Evolutionary conservation across 192 early-diverging fungal species (phyloP), one percentile per base, ranked within the genome.

Genomic region (Endogone sp.): DNA sequence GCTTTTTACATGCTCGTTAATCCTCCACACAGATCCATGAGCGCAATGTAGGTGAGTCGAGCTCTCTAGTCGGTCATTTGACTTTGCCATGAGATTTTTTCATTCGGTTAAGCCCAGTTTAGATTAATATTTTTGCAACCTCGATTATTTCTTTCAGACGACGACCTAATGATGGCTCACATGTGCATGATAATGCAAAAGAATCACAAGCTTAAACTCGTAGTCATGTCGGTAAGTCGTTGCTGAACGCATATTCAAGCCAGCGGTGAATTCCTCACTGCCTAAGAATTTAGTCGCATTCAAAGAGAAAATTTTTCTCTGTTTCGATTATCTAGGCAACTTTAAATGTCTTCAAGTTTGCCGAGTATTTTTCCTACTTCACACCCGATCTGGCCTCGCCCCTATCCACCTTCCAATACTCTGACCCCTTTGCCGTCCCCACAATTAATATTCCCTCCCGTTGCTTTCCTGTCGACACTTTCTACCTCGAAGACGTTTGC

Each of bases 151-250:
- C 10, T 60, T 28, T 60, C 59, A 60, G 73, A 75, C 25, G 73
- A 75, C 23, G 73, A 75, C 32, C 59, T 75, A 29, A 58, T 75
- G 69, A 57, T 72, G 65, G 62, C 68, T 2, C 71, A 75, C 65
- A 30, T 75, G 54, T 62, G 69, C 29, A 6, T n/a, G 26, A 66
- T 73, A 10, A 23, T 75, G 31, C 54, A 25, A 32, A 37, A 29
- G 28, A 75, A 75, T 62, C 16, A 60, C 31, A 31, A 28, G 26
- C 65, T 75, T 23, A 75, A 75, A 63, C 56, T 75, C 26, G 64
- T 75, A 21, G 65, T 75, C 62, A 75, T 75, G 73, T 75, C 73
- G 49, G 73, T 66, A 29, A 65, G 71, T 72, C n/a, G n/a, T n/a
- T n/a, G n/a, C n/a, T n/a, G n/a, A n/a, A n/a, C n/a, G n/a, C n/a